Conservation (phyloP, 202 grass and related monocot genomes). For the Setaria italica region DNA sequence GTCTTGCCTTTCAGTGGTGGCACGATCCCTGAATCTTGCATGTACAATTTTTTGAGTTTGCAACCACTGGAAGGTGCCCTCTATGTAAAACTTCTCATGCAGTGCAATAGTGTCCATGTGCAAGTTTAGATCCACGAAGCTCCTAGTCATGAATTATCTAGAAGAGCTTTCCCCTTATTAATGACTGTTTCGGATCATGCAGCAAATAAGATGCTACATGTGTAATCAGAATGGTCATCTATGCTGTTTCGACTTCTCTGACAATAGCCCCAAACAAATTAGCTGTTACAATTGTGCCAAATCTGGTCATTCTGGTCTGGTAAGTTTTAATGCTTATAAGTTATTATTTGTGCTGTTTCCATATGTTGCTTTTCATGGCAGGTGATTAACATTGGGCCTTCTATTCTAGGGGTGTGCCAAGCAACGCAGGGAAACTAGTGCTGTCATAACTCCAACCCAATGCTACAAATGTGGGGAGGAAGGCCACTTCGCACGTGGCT, state of each 20-base stretch:
- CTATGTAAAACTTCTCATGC: not conserved
- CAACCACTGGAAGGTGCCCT: not conserved
- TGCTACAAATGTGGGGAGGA: conserved; percentile 90
- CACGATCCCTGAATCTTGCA: conserved; percentile 5
- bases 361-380: conserved; percentile 30
- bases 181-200: conserved; percentile 50
- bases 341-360: conserved; percentile 13
- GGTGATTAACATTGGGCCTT: conserved; percentile 39
- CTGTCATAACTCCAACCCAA: conserved; percentile 44
- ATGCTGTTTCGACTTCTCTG: conserved; percentile 69
- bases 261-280: conserved; percentile 64
- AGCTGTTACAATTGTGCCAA: conserved; percentile 96
- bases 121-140: not conserved
- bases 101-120: conserved; percentile 16
- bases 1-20: conserved; percentile 6
- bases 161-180: conserved; percentile 35
- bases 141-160: conserved; percentile 3
- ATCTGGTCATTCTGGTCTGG: conserved; percentile 79
- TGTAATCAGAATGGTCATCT: conserved; percentile 91
- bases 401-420: conserved; percentile 89
- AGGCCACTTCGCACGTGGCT: conserved; percentile 88
- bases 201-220: conserved; percentile 91
- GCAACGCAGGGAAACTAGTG: conserved; percentile 58
- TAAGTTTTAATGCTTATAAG: conserved; percentile 51
- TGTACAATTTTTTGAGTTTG: conserved; percentile 6